Base-by-base conservation (phyloP, 768 basidiomycete species). In the Sistotremastrum niveocremeum region DNA sequence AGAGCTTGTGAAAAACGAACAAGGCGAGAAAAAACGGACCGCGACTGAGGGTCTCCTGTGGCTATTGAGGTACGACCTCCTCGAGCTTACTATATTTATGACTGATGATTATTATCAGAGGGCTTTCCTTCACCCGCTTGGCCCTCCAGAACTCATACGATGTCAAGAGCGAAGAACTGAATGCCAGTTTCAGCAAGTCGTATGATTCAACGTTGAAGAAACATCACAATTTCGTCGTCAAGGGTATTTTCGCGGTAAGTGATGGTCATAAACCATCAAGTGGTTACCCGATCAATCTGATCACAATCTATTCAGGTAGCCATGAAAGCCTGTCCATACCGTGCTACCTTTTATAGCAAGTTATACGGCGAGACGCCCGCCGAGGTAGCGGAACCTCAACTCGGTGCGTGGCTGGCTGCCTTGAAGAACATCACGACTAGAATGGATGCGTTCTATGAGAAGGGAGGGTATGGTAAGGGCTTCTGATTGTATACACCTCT, bases 21-120 rank as follows among this genome's bases (percentile, higher is more conserved):
- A 85, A 62, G 65, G 64, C 28, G 84, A 89, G 65, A 88, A 91
- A 74, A 90, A 90, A 63, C 74, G 77, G 10, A 73, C 76, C 1
- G 89, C 94, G 2, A 95, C 93, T 0, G 83, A 93, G 57, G 91
- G 89, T 10, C 73, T 97, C 46, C 65, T 97, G 64, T 99, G 95
- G 95, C 74, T 99, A 42, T 72, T 91, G 41, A 60, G 71, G 67
- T 66, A 33, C 34, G 62, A 48, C 36, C 9, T 40, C 20, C n/a
- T 29, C 20, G 30, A 20, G 9, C 4, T 36, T 29, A 37, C 28
- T 30, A 6, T 35, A n/a, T 6, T 7, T 10, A 28, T n/a, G 31
- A 29, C 36, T 38, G 6, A 28, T 20, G 37, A 38, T 36, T 37
- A 20, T 36, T 34, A 8, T 5, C 51, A 79, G 91, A 32, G 95